These are phyloP conservation scores for Lasiosphaeris hirsuta DNA, from an alignment of 495 filamentous ascomycete genomes.

Conservation along the genomic window DNA sequence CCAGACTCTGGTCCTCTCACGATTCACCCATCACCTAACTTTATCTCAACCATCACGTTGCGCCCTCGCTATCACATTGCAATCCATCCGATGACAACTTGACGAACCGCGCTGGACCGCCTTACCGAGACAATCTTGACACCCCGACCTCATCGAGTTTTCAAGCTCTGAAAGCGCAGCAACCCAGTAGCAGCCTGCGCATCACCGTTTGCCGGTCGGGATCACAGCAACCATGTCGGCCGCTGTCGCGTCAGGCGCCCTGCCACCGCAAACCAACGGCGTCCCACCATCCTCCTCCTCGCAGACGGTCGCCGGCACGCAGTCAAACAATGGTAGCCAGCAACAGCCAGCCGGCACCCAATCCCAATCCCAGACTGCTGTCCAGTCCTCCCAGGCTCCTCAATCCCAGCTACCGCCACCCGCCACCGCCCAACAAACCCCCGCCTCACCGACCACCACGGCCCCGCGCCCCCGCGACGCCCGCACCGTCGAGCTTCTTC, in stretches of 20 bases:
- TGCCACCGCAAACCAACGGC: conserved; percentile 43
- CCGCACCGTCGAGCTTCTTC: conserved; percentile 84
- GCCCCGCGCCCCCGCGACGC: conserved; percentile 84
- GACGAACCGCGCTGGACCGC: neutral
- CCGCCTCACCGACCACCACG: conserved; percentile 44
- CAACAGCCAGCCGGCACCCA: conserved; percentile 5
- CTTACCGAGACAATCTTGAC: neutral
- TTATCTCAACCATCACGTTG: too few relatives aligned
- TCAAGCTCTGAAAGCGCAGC: too few relatives aligned
- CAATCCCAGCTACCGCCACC: conserved; percentile 31
- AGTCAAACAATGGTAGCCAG: conserved; percentile 36
- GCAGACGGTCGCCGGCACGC: conserved; percentile 21
- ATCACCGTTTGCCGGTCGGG: neutral
- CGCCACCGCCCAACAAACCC: conserved; percentile 22
- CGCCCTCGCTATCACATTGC: too few relatives aligned
- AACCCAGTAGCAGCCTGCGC: neutral
- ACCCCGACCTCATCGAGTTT: neutral
- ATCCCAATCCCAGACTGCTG: conserved; percentile 17
- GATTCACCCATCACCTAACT: too few relatives aligned
- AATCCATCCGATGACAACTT: neutral
- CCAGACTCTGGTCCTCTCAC: too few relatives aligned
- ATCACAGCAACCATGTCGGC: neutral
- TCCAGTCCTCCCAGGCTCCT: conserved; percentile 34
- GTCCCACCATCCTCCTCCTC: conserved; percentile 34
- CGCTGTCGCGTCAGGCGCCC: conserved; percentile 16